Conservation (phyloP, 805 yeast species). For the Hanseniaspora vineae region DNA sequence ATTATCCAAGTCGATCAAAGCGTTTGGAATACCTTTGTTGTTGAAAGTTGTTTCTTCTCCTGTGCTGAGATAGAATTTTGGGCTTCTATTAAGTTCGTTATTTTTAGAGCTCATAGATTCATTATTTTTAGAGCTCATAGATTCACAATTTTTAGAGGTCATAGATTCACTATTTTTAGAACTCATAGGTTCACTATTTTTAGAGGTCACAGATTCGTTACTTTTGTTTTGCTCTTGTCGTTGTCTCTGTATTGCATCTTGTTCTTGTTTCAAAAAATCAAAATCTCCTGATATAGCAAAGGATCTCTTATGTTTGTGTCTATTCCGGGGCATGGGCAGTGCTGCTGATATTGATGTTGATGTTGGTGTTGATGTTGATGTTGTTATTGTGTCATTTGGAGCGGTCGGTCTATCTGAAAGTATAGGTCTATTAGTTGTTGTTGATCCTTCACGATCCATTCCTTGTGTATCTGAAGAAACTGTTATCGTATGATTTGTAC, state of each 20-base stretch:
- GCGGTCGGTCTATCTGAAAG: too few relatives aligned
- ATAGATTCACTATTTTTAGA: too few relatives aligned
- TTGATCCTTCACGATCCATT: not conserved
- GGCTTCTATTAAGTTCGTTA: conserved; percentile 11
- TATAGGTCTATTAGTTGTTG: too few relatives aligned
- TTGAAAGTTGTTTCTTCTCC: conserved; percentile 20
- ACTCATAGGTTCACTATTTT: too few relatives aligned
- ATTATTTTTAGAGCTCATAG: too few relatives aligned
- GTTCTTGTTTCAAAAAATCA: conserved; percentile 30
- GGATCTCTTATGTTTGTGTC: conserved; percentile 74
- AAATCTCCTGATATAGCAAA: conserved; percentile 85
- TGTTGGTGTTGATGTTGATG: not conserved
- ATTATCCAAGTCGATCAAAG: conserved; percentile 45
- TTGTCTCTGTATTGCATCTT: conserved; percentile 1
- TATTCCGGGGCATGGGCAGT: conserved; percentile 20
- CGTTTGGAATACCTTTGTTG: conserved; percentile 33
- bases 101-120: too few relatives aligned
- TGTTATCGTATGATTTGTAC: too few relatives aligned
- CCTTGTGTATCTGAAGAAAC: not conserved
- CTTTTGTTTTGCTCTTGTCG: conserved; percentile 2
- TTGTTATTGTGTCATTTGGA: not conserved
- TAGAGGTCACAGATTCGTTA: too few relatives aligned
- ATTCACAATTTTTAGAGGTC: too few relatives aligned
- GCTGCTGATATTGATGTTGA: not conserved
- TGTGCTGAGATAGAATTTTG: conserved; percentile 21